phyloP scores from a whole-genome alignment of 331 rosid species.

The Pyracantha coccinea region DNA sequence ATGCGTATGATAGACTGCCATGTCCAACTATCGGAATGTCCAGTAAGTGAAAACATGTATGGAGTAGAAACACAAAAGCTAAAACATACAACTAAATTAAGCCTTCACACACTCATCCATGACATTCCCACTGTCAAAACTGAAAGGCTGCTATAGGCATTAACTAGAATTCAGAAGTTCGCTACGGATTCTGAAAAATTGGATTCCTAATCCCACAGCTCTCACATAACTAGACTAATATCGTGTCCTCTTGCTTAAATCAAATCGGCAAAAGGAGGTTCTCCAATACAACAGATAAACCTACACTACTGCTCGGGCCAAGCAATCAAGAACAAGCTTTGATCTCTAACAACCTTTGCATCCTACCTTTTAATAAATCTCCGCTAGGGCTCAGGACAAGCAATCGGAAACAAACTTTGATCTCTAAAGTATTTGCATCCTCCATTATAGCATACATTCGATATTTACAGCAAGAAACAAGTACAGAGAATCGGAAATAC shows the following conservation, averaged over 20 bases:
- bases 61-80: no score
- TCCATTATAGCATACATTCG: neutral
- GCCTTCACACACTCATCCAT: neutral
- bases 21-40: neutral
- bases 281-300: neutral
- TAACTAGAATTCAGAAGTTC: neutral
- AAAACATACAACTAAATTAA: neutral
- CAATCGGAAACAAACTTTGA: neutral
- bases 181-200: neutral
- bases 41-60: neutral
- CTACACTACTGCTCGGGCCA: neutral
- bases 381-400: neutral
- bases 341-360: no score
- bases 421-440: neutral
- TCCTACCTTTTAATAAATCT: neutral
- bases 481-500: neutral
- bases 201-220: neutral
- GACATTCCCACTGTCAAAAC: neutral
- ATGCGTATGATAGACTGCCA: no score
- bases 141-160: neutral
- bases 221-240: neutral
- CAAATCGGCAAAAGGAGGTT: neutral
- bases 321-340: neutral
- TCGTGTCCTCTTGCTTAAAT: neutral
- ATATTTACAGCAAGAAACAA: neutral